Evolutionary conservation across 768 basidiomycete species (phyloP), one percentile per base, ranked within the genome.

Genomic region (Mycena polygramma): DNA sequence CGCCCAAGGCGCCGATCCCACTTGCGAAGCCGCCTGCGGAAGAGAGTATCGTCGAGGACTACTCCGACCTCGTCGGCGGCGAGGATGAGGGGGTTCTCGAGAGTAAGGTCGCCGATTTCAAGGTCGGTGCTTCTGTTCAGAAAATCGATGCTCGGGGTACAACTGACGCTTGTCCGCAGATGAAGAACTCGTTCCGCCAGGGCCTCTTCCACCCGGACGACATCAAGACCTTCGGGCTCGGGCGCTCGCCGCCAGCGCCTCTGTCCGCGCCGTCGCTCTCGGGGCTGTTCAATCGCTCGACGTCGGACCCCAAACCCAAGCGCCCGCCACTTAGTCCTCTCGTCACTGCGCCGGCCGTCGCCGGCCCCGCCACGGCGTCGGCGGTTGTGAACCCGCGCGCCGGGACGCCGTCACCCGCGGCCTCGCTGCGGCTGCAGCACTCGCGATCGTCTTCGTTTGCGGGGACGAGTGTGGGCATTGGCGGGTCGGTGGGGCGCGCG

Each of bases 131-230:
- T 30, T 36, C 37, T 17, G 39, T 35, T 20, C 30, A 30, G 30
- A 30, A 30, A n/a, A n/a, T n/a, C n/a, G 20, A 41, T 4, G 6
- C 41, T 24, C 2, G 7, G 45, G 7, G 14, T 57, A 22, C 39
- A 15, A 59, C 26, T 49, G 46, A 10, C 36, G 14, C 48, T 24
- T 11, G 11, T 30, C 36, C 30, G 36, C 71, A 88, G 93, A 83
- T 91, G 85, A 94, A 91, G 80, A 94, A 91, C 71, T 89, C 90
- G 20, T 78, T 86, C 22, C 87, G 88, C n/a, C 88, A 89, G 43
- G 92, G 94, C 7, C 86, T 96, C 36, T 94, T 95, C 79, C 95
- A 95, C 76, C 95, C 95, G 2, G 91, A 95, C 75, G 95, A 96
- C 75, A 94, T 96, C 79, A 94, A 93, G 82, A 91, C 90, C 4